Conservation (phyloP, 176 grass and related monocot genomes). For the Elaeis guineensis region DNA sequence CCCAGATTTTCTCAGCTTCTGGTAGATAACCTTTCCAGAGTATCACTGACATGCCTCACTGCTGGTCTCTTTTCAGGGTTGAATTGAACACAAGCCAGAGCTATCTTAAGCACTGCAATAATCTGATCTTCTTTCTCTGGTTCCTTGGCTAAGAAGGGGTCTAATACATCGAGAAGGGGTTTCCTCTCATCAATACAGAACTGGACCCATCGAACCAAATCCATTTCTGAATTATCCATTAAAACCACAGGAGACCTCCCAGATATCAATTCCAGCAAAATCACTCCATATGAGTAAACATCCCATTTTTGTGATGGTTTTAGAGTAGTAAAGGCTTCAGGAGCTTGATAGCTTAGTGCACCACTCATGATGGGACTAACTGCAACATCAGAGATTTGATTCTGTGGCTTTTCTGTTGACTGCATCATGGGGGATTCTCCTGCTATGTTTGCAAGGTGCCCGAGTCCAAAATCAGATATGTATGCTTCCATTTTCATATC, state of each 20-base stretch:
- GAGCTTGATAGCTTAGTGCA: constrained; percentile 7
- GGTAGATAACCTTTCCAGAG: constrained; percentile 2
- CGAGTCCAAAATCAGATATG: constrained; percentile 15
- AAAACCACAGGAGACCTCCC: constrained; percentile 7
- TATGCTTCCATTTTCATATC: constrained; percentile 5
- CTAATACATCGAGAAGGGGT: constrained; percentile 1
- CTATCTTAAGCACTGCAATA: not conserved
- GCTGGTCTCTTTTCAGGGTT: constrained; percentile 12
- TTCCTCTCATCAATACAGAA: constrained; percentile 6
- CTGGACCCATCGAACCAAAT: constrained; percentile 12
- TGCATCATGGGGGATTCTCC: not conserved
- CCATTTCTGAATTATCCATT: constrained; percentile 10
- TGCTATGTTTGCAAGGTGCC: constrained; percentile 3
- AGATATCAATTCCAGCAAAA: constrained; percentile 10
- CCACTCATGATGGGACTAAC: not conserved
- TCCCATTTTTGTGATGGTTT: constrained; percentile 20
- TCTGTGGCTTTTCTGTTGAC: constrained; percentile 4
- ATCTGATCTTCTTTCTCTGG: not conserved
- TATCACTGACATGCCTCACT: not conserved
- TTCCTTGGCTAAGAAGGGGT: constrained; percentile 2
- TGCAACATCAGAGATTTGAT: not conserved
- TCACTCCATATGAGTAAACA: constrained; percentile 15
- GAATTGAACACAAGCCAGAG: constrained; percentile 10
- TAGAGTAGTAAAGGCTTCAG: constrained; percentile 6
- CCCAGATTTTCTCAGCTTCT: too few species aligned